These are phyloP conservation scores for Diaporthe capsici DNA, from an alignment of 2,329 filamentous ascomycete genomes.

Conservation along the genomic window DNA sequence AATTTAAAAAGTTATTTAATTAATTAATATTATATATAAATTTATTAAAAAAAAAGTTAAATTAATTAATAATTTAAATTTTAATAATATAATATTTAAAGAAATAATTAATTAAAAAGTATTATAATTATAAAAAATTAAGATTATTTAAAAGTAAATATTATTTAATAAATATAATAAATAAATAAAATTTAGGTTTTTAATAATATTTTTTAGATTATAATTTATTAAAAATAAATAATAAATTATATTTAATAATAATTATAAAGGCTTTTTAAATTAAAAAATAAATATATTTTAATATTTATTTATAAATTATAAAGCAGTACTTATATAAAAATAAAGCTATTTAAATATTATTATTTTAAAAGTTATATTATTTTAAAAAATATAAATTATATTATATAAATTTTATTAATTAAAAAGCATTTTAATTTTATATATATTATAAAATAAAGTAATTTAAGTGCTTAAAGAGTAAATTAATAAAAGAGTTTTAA, in stretches of 20 bases:
- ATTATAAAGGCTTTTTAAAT: not conserved
- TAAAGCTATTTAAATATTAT: too few species aligned
- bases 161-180: not conserved
- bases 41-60: too few species aligned
- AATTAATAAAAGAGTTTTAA: not conserved
- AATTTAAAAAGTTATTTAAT: too few species aligned
- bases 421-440: not conserved
- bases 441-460: not conserved
- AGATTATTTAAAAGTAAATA: not conserved
- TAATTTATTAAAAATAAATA: not conserved
- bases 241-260: not conserved
- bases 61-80: too few species aligned
- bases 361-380: not conserved
- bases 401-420: not conserved
- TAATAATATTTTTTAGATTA: not conserved
- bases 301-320: too few species aligned
- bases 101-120: too few species aligned
- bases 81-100: too few species aligned
- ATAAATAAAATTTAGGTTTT: not conserved
- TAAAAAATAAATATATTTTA: too few species aligned
- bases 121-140: too few species aligned
- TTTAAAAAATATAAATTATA: not conserved
- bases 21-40: too few species aligned
- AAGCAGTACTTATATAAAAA: too few species aligned
- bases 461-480: not conserved